Percentiles rank a stretch among this genome's conserved stretches.
Conservation (phyloP, 2,329 filamentous ascomycete genomes). For the Exophiala sideris region DNA sequence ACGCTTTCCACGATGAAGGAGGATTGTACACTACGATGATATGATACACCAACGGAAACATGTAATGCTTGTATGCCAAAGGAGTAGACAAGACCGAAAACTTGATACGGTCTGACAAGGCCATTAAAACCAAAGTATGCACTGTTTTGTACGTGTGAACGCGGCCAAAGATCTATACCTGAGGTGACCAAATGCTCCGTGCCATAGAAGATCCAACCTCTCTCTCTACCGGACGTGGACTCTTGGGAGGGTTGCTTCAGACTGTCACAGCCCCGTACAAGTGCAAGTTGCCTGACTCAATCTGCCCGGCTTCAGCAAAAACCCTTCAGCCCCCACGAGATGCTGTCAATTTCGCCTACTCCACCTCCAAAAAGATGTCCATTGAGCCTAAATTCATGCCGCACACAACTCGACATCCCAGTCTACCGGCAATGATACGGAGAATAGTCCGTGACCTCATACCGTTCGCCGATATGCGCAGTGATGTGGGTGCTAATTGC, state of each 20-base stretch:
- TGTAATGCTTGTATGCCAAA: not conserved
- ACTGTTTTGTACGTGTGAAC: too few species aligned
- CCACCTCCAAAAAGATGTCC: not conserved
- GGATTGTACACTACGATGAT: conserved; percentile 6
- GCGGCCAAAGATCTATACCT: not conserved
- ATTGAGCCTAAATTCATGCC: not conserved
- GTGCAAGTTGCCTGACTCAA: too few species aligned
- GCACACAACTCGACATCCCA: not conserved
- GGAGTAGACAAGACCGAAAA: conserved; percentile 12
- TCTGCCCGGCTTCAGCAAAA: too few species aligned
- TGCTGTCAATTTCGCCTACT: not conserved
- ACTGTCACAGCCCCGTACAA: too few species aligned
- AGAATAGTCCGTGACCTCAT: not conserved
- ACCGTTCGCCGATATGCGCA: not conserved
- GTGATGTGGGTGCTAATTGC: not conserved
- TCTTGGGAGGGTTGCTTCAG: too few species aligned
- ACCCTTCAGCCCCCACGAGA: too few species aligned
- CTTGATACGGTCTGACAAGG: conserved; percentile 20
- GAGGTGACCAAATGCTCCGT: too few species aligned
- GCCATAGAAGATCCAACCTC: not conserved
- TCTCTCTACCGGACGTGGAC: not conserved
- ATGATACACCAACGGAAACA: conserved; percentile 3
- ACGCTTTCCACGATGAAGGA: not conserved
- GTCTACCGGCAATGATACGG: not conserved
- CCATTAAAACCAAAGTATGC: too few species aligned